phyloP scores from a whole-genome alignment of 2,329 filamentous ascomycete genomes.

The Pseudogymnoascus sp. region DNA sequence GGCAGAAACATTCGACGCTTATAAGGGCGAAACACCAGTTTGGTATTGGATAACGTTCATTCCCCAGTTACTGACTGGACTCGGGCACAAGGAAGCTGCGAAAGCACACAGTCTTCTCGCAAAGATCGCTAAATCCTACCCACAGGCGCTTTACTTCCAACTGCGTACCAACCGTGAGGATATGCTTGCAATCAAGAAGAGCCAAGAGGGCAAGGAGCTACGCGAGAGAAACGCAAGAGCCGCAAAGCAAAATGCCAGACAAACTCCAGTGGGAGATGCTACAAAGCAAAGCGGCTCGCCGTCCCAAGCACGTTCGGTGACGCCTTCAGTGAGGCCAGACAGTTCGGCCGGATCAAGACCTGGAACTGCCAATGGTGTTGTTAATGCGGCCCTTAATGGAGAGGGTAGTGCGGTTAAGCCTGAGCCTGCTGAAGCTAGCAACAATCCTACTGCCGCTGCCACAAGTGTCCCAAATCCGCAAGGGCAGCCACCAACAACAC shows the following conservation, averaged over 20 bases:
- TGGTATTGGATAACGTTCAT: constrained; percentile 99
- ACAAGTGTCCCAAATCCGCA: constrained; percentile 24
- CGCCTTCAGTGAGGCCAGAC: constrained; percentile 18
- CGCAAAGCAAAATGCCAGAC: constrained; percentile 29
- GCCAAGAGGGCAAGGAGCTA: constrained; percentile 66
- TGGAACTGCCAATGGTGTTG: constrained; percentile 36
- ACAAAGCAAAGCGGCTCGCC: constrained; percentile 27
- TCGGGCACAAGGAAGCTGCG: constrained; percentile 83
- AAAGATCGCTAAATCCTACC: constrained; percentile 92
- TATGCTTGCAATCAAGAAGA: constrained; percentile 84
- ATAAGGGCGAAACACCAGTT: constrained; percentile 92
- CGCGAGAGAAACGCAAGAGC: constrained; percentile 25
- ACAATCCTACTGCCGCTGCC: constrained; percentile 14
- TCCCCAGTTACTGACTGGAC: constrained; percentile 83
- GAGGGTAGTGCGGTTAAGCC: constrained; percentile 17
- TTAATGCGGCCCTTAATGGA: constrained; percentile 14
- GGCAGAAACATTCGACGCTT: constrained; percentile 81
- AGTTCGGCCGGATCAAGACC: constrained; percentile 29
- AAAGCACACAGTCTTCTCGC: constrained; percentile 79
- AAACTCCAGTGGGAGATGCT: constrained; percentile 16
- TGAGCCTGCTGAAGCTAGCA: constrained; percentile 21
- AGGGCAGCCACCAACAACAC: constrained; percentile 28
- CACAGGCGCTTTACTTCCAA: constrained; percentile 92
- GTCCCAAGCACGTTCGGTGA: constrained; percentile 20
- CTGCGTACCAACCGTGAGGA: constrained; percentile 90